These are phyloP conservation scores for Kalmanozyma brasiliensis DNA, from an alignment of 1,284 basidiomycete genomes.

Conservation along the genomic window DNA sequence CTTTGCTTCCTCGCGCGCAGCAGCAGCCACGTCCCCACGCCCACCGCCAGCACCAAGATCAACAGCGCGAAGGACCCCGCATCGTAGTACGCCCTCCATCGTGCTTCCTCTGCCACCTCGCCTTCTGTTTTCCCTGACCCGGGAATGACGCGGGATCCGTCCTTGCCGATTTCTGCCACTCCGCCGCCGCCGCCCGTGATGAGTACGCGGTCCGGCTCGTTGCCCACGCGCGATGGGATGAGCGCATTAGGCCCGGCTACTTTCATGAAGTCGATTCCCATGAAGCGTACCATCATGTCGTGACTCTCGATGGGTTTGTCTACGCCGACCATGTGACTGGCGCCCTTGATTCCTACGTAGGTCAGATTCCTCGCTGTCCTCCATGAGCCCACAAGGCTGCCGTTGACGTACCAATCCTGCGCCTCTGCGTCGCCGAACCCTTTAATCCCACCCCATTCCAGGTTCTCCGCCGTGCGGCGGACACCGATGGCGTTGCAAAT, in stretches of 20 bases:
- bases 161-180: conserved; percentile 29
- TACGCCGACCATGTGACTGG: conserved; percentile 76
- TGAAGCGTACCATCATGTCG: conserved; percentile 83
- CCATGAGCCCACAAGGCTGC: conserved; percentile 87
- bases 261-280: conserved; percentile 79
- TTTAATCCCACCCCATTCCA: conserved; percentile 86
- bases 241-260: conserved; percentile 79
- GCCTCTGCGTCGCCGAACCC: conserved; percentile 70
- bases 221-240: conserved; percentile 80
- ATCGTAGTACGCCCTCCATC: conserved; percentile 71
- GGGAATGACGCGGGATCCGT: conserved; percentile 69
- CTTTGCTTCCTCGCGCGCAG: conserved; percentile 73
- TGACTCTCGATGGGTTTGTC: conserved; percentile 88
- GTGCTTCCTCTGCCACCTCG: conserved; percentile 60
- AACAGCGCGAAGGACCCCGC: conserved; percentile 86
- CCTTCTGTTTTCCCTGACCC: conserved; percentile 66
- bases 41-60: conserved; percentile 77
- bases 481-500: conserved; percentile 93
- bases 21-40: conserved; percentile 80
- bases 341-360: conserved; percentile 85
- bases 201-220: conserved; percentile 71
- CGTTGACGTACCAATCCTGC: conserved; percentile 80
- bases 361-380: conserved; percentile 86
- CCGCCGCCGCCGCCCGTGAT: conserved; percentile 51
- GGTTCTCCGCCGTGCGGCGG: conserved; percentile 81